Conservation (phyloP, 176 grass and related monocot species). For the Lolium perenne region DNA sequence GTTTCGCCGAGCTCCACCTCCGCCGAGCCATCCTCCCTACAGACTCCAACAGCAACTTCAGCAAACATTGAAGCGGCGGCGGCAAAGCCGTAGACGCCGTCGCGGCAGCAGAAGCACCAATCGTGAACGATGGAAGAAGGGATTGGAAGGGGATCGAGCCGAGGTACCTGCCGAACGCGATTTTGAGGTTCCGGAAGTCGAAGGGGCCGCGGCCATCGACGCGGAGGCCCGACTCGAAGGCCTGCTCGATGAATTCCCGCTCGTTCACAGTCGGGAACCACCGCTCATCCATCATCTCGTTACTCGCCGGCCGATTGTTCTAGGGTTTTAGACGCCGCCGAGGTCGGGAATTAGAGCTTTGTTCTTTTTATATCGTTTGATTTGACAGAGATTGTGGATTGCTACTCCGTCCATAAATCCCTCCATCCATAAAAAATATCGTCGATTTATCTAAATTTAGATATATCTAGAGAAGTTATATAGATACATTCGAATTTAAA, state of each 20-base stretch:
- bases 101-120: neutral
- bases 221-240: conserved; percentile 66
- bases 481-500: no score
- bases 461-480: no score
- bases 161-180: conserved; percentile 70
- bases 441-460: no score
- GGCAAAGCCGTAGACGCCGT: neutral
- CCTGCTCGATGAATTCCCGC: conserved; percentile 70
- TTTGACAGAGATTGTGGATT: no score
- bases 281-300: conserved; percentile 62
- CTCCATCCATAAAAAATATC: no score
- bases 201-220: conserved; percentile 85
- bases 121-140: no score
- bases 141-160: neutral
- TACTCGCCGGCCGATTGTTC: conserved; percentile 26
- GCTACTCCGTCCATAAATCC: no score
- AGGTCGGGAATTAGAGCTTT: neutral
- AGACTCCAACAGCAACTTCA: neutral
- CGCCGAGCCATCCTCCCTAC: conserved; percentile 81
- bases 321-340: conserved; percentile 43
- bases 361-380: no score
- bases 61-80: neutral
- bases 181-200: conserved; percentile 75
- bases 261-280: conserved; percentile 83
- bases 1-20: conserved; percentile 92